These are phyloP conservation scores for Zygosaccharomyces sapae DNA, from an alignment of 1,139 yeast genomes.

Conservation along the genomic window DNA sequence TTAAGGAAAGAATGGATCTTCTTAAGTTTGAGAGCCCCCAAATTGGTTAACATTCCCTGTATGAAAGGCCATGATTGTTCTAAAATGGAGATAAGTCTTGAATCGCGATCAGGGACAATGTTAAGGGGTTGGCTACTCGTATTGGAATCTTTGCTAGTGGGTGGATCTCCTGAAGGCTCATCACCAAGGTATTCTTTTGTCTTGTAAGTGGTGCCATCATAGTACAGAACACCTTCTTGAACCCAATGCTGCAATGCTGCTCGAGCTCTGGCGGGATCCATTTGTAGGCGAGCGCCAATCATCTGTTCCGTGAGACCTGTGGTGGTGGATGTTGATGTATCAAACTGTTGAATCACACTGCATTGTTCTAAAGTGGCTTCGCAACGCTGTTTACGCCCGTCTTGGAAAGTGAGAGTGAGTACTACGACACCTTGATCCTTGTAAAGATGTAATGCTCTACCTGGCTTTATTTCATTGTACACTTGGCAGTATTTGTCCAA, in stretches of 20 bases:
- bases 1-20: slow-evolving; percentile 52
- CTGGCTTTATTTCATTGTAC: slow-evolving; percentile 47
- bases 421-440: slow-evolving; percentile 62
- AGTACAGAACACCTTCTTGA: slow-evolving; percentile 43
- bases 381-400: slow-evolving; percentile 39
- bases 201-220: slow-evolving; percentile 16
- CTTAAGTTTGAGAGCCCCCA: slow-evolving; percentile 47
- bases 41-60: slow-evolving; percentile 51
- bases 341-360: slow-evolving; percentile 54
- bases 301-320: slow-evolving; percentile 30
- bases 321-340: slow-evolving; percentile 34
- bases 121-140: slow-evolving; percentile 10
- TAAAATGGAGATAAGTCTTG: slow-evolving; percentile 8
- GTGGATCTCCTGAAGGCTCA: neutral
- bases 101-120: slow-evolving; percentile 12
- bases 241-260: slow-evolving; percentile 56
- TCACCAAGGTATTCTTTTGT: slow-evolving; percentile 26
- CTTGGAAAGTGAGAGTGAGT: slow-evolving; percentile 52
- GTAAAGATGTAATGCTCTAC: slow-evolving; percentile 56
- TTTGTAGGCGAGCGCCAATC: slow-evolving; percentile 32
- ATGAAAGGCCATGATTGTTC: slow-evolving; percentile 42
- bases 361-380: slow-evolving; percentile 71
- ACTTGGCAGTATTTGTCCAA: slow-evolving; percentile 44
- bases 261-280: slow-evolving; percentile 30
- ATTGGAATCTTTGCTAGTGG: slow-evolving; percentile 3